These are phyloP conservation scores for Fraxinus xanthoxyloides DNA, from an alignment of 305 asterid species.

Conservation along the genomic window DNA sequence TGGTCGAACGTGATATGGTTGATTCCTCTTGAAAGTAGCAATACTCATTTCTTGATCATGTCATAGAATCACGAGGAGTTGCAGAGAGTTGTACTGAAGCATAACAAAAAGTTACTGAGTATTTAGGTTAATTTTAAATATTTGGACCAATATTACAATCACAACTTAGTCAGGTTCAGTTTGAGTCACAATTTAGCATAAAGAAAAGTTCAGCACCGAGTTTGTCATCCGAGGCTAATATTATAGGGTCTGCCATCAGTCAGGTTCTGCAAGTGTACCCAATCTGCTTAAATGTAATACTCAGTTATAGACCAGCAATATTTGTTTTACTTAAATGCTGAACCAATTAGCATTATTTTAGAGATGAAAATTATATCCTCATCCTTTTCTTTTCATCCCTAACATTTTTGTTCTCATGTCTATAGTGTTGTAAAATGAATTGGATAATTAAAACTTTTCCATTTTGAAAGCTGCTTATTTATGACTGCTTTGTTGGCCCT, in stretches of 20 bases:
- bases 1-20: neutral
- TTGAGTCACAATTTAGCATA: neutral
- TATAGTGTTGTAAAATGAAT: neutral
- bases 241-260: neutral
- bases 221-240: neutral
- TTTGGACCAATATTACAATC: conserved; percentile 1
- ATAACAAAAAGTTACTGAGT: neutral
- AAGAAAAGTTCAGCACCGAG: neutral
- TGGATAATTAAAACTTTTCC: neutral
- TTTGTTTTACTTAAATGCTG: neutral
- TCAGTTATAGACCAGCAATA: neutral
- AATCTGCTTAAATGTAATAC: conserved; percentile 2
- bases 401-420: neutral
- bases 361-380: conserved; percentile 1
- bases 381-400: neutral
- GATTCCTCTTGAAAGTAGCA: neutral
- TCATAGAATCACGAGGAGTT: neutral
- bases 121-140: neutral
- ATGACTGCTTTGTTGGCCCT: conserved; percentile 3
- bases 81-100: neutral
- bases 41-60: neutral
- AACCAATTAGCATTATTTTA: neutral
- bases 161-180: conserved; percentile 5
- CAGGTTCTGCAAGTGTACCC: neutral
- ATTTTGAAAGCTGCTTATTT: neutral